A percentile compares a stretch with the other conserved stretches of the same genome.
Conservation (phyloP, 345 rosid genomes). For the Arabidopsis suecica region DNA sequence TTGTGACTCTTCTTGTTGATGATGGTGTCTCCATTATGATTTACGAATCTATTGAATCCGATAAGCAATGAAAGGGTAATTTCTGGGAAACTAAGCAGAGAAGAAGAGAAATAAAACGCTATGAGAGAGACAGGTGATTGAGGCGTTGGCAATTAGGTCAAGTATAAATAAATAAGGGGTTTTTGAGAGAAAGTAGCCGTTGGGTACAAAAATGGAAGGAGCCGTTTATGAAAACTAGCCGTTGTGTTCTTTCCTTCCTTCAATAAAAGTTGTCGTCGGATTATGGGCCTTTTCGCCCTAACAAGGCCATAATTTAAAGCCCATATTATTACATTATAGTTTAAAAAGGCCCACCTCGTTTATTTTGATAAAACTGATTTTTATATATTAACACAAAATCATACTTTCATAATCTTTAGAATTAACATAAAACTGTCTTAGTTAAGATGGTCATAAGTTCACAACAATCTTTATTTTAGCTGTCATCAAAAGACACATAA, state of each 20-base stretch:
- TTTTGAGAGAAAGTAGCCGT: constrained; percentile 39
- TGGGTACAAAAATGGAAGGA: constrained; percentile 35
- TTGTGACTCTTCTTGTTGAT: constrained; percentile 42
- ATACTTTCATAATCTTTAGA: too few species aligned
- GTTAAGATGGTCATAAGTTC: not conserved
- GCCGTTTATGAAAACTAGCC: constrained; percentile 40
- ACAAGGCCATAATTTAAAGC: too few species aligned
- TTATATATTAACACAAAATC: too few species aligned
- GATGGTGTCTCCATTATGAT: constrained; percentile 43
- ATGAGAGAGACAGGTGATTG: not conserved
- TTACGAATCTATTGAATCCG: not conserved
- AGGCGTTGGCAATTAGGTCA: not conserved
- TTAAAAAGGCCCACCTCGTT: too few species aligned
- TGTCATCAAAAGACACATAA: not conserved
- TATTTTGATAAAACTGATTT: too few species aligned
- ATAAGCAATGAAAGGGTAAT: not conserved
- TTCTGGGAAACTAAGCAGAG: not conserved
- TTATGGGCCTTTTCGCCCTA: constrained; percentile 14
- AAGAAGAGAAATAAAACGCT: not conserved
- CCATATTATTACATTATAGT: too few species aligned
- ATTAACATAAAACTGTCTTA: too few species aligned
- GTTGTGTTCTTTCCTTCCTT: constrained; percentile 1
- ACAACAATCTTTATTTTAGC: not conserved
- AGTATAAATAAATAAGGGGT: constrained; percentile 3
- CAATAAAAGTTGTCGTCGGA: too few species aligned